phyloP scores from a whole-genome alignment of 495 filamentous ascomycete genomes.

The Xanthoparmelia taractica region DNA sequence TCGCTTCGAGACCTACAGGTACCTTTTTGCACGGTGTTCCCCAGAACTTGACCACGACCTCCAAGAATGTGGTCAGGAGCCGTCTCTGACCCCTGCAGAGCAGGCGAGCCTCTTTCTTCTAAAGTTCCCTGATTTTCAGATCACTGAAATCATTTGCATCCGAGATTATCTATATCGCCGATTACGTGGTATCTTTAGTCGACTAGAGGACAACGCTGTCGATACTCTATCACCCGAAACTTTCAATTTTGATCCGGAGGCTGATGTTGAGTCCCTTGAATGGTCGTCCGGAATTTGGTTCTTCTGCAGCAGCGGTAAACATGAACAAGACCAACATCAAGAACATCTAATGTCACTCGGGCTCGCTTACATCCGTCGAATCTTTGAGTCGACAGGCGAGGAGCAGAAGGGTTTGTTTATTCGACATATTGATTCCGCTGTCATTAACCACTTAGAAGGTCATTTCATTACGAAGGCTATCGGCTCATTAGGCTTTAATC shows the following conservation, averaged over 20 bases:
- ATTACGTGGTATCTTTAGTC: constrained; percentile 2
- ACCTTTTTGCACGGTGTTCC: constrained; percentile 3
- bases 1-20: constrained; percentile 11
- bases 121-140: not conserved
- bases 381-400: not conserved
- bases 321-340: not conserved
- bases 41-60: not conserved
- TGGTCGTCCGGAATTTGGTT: not conserved
- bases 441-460: not conserved
- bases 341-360: constrained; percentile 9
- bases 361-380: not conserved
- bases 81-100: not conserved
- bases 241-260: not conserved
- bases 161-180: constrained; percentile 10
- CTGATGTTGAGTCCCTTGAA: not conserved
- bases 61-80: not conserved
- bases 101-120: not conserved
- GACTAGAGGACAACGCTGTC: not conserved
- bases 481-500: not conserved
- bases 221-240: not conserved
- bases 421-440: not conserved
- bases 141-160: constrained; percentile 10
- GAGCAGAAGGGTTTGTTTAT: not conserved
- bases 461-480: not conserved
- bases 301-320: not conserved